These are phyloP conservation scores for Lasiosphaeria miniovina DNA, from an alignment of 495 filamentous ascomycete species.

Conservation along the genomic window DNA sequence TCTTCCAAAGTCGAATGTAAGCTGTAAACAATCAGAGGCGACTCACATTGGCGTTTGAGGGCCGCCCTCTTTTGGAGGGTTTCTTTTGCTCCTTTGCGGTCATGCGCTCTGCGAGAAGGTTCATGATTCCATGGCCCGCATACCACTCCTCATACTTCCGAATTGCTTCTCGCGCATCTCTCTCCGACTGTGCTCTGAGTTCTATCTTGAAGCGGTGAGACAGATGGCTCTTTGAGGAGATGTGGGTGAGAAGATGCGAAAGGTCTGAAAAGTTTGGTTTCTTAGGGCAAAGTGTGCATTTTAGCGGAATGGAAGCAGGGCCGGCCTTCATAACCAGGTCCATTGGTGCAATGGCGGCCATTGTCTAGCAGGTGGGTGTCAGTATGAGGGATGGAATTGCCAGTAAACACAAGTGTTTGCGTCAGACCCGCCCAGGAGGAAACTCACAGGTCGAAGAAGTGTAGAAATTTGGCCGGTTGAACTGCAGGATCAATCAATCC, in stretches of 20 bases:
- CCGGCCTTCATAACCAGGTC: constrained; percentile 20
- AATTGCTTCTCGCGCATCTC: constrained; percentile 45
- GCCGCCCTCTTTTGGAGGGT: constrained; percentile 28
- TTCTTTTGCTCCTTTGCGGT: constrained; percentile 66
- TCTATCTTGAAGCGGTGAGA: constrained; percentile 69
- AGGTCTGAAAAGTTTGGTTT: constrained; percentile 78
- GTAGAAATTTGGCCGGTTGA: background rate
- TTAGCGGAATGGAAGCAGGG: constrained; percentile 52
- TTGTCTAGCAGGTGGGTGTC: constrained; percentile 27
- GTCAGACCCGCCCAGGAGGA: constrained; percentile 9
- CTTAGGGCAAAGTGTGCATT: constrained; percentile 77
- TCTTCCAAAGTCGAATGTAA: background rate
- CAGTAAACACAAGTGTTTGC: constrained; percentile 5
- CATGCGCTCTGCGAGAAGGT: constrained; percentile 67
- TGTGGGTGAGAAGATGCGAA: constrained; percentile 84
- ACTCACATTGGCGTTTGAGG: constrained; percentile 15
- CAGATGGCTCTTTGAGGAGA: constrained; percentile 81
- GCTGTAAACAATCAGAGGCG: background rate
- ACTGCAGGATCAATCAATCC: constrained; percentile 22
- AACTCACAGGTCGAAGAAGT: constrained; percentile 19
- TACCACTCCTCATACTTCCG: constrained; percentile 71
- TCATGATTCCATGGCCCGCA: constrained; percentile 56
- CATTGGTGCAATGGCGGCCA: constrained; percentile 36
- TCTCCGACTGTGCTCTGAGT: constrained; percentile 59
- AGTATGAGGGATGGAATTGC: constrained; percentile 10